phyloP scores from a whole-genome alignment of 2,329 filamentous ascomycete genomes.

The Helicocarpus griseus region DNA sequence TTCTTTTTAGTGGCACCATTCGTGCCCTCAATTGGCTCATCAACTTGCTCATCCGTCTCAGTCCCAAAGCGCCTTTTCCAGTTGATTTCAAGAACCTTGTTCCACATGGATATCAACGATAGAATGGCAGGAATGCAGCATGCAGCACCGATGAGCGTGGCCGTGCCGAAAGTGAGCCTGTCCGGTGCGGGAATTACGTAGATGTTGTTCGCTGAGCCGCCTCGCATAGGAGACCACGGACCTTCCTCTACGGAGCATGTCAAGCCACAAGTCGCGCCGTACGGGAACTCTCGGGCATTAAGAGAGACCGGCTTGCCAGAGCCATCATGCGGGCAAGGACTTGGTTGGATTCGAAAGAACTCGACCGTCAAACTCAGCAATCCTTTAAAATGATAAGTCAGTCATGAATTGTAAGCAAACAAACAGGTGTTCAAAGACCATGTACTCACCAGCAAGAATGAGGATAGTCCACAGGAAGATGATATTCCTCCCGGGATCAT shows the following conservation, averaged over 20 bases:
- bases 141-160: slow-evolving; percentile 52
- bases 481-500: slow-evolving; percentile 52
- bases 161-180: slow-evolving; percentile 48
- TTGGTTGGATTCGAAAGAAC: slow-evolving; percentile 47
- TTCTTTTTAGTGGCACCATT: slow-evolving; percentile 44
- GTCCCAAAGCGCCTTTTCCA: slow-evolving; percentile 42
- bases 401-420: background rate
- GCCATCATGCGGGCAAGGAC: slow-evolving; percentile 34
- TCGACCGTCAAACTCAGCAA: slow-evolving; percentile 54
- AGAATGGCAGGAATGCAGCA: slow-evolving; percentile 57
- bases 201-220: slow-evolving; percentile 49
- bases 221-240: slow-evolving; percentile 47
- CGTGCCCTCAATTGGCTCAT: slow-evolving; percentile 42
- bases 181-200: slow-evolving; percentile 52
- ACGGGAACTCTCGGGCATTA: slow-evolving; percentile 35
- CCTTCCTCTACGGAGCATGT: slow-evolving; percentile 37
- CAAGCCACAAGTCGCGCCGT: slow-evolving; percentile 39
- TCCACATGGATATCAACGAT: slow-evolving; percentile 52
- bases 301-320: slow-evolving; percentile 28
- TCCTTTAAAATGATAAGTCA: slow-evolving; percentile 27
- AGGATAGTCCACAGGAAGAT: slow-evolving; percentile 59
- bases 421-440: background rate
- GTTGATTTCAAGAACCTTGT: slow-evolving; percentile 54
- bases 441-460: slow-evolving; percentile 45
- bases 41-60: slow-evolving; percentile 15